phyloP scores from a whole-genome alignment of 495 filamentous ascomycete genomes.

The Podospora didyma region DNA sequence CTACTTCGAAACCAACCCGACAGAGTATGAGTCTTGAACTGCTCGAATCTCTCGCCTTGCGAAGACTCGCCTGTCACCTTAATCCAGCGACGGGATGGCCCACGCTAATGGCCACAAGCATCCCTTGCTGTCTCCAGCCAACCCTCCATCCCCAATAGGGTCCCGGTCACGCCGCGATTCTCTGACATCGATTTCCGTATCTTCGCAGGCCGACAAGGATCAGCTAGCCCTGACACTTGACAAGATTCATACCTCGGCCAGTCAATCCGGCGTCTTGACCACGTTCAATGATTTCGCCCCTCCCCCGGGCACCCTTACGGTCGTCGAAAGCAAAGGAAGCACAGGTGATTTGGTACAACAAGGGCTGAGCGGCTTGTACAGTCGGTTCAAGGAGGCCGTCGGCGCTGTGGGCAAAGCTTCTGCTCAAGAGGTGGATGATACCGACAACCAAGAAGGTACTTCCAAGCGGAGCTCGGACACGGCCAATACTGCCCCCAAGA shows the following conservation, averaged over 20 bases:
- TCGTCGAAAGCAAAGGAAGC: conserved; percentile 61
- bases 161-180: conserved; percentile 56
- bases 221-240: conserved; percentile 70
- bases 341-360: conserved; percentile 71
- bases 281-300: conserved; percentile 84
- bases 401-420: conserved; percentile 61
- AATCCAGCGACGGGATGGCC: conserved; percentile 16
- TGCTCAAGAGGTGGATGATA: conserved; percentile 34
- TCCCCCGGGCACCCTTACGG: conserved; percentile 49
- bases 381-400: conserved; percentile 72
- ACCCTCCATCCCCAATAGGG: conserved; percentile 17
- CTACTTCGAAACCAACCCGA: not conserved
- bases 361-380: conserved; percentile 82
- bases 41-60: not conserved
- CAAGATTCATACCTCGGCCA: conserved; percentile 78
- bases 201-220: conserved; percentile 59
- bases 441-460: conserved; percentile 26
- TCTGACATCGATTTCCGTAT: conserved; percentile 55
- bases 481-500: conserved; percentile 34
- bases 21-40: conserved; percentile 2
- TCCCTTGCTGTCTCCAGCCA: conserved; percentile 11
- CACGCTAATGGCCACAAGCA: conserved; percentile 15
- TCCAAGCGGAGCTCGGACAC: conserved; percentile 33
- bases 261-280: conserved; percentile 72
- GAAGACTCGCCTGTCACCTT: not conserved